A percentile compares a stretch with the other conserved stretches of the same genome.
phyloP scores from a whole-genome alignment of 352 stramenopile genomes.

The Blastocystis sp. region DNA sequence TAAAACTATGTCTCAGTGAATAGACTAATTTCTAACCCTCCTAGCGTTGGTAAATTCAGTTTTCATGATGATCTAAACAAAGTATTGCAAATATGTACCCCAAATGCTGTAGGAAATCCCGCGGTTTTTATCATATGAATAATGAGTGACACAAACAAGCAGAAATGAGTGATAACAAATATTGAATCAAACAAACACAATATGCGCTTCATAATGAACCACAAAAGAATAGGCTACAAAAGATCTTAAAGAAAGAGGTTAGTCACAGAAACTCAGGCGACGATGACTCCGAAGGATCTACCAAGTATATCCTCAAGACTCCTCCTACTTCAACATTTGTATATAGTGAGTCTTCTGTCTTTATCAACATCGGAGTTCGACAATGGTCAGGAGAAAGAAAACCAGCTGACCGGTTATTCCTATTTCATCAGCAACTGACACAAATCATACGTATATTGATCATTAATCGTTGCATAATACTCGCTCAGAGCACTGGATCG shows the following conservation, averaged over 20 bases:
- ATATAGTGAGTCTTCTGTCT: slow-evolving; percentile 6
- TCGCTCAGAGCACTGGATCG: slow-evolving; percentile 8
- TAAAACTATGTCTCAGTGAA: not conserved
- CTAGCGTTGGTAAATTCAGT: slow-evolving; percentile 56
- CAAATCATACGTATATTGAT: not conserved
- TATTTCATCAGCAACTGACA: not conserved
- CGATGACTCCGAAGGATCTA: slow-evolving; percentile 48
- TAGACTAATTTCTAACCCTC: not conserved
- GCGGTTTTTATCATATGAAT: not conserved
- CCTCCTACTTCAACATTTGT: slow-evolving; percentile 18
- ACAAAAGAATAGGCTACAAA: slow-evolving; percentile 32
- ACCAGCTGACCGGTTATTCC: not conserved
- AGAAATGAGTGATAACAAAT: no score
- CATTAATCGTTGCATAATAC: slow-evolving; percentile 1
- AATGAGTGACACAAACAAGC: no score
- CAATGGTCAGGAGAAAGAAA: slow-evolving; percentile 57
- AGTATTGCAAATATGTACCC: not conserved
- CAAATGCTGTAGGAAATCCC: not conserved
- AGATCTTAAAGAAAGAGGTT: slow-evolving; percentile 1
- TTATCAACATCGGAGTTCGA: slow-evolving; percentile 11
- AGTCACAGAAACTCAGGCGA: slow-evolving; percentile 30
- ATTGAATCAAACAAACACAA: slow-evolving; percentile 1
- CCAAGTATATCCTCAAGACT: not conserved
- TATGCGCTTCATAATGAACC: not conserved
- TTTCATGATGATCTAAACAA: slow-evolving; percentile 41